Evolutionary conservation across 2,329 filamentous ascomycete species (phyloP), one percentile per base, ranked within the genome.

Genomic region (Aureobasidium leucospermi): DNA sequence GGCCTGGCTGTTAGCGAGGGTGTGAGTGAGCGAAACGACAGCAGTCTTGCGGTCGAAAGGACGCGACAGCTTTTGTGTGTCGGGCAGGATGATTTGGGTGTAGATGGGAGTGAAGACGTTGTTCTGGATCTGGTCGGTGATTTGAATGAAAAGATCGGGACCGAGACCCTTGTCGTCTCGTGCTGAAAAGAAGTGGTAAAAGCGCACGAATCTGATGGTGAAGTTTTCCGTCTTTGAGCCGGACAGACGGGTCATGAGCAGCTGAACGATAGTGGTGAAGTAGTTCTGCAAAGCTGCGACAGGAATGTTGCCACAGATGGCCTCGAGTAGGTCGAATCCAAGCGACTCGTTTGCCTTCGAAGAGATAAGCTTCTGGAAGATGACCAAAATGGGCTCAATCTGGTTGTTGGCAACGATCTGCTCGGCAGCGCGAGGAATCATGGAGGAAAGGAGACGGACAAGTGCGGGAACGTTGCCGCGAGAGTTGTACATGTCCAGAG

Each of bases 401-500:
- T 96, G 90, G 66, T 92, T 88, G 68, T 88, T 86, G 28, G 84
- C 81, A 16, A 89, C 77, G 66, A 99, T 91, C 45, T 85, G 81
- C 60, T 85, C 78, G 3, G 86, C 81, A 29, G 87, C 88, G 65
- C 89, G 87, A 15, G 89, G 86, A 65, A 97, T 87, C 66, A 97
- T 88, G 15, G 90, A 88, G 10, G 87, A 85, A 48, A 99, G 77
- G 49, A 99, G 81, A 60, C 94, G 86, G 31, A 91, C 88, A 66
- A 96, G 84, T 4, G 92, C 94, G 6, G 95, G 95, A 2, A 96
- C 87, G 68, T 96, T 99, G 67, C 94, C 94, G 69, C 88, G 86
- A 4, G 87, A 89, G 65, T 96, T 91, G 94, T 95, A 99, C 64
- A 95, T 81, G 1, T 83, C 76, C n/a, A 90, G 89, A 64, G 84